Percentiles rank a stretch among this genome's conserved stretches.
phyloP scores from a whole-genome alignment of 345 rosid genomes.

The Eutrema yunnanense region DNA sequence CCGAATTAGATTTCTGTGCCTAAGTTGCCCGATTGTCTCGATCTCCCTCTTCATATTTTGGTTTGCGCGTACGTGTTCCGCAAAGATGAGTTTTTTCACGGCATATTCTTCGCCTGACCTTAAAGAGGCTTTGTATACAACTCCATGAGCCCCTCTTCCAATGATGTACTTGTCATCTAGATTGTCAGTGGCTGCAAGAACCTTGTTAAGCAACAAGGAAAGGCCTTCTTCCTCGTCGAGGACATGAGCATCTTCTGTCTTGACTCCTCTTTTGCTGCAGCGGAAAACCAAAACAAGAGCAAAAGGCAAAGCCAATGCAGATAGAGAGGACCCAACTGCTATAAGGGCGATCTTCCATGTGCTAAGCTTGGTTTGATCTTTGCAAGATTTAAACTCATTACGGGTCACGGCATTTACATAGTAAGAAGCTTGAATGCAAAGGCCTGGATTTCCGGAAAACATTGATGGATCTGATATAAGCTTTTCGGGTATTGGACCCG shows the following conservation, averaged over 20 bases:
- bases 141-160: constrained; percentile 77
- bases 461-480: constrained; percentile 36
- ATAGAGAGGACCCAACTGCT: constrained; percentile 36
- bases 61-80: constrained; percentile 35
- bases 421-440: constrained; percentile 46
- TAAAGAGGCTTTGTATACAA: constrained; percentile 59
- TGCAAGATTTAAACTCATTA: constrained; percentile 40
- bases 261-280: constrained; percentile 24
- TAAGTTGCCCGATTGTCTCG: constrained; percentile 50
- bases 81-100: constrained; percentile 50
- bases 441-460: constrained; percentile 48
- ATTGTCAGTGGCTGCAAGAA: constrained; percentile 49
- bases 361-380: constrained; percentile 31
- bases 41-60: constrained; percentile 61
- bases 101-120: constrained; percentile 46
- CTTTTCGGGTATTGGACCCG: constrained; percentile 54
- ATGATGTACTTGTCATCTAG: constrained; percentile 27
- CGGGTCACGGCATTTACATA: constrained; percentile 27
- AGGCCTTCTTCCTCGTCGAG: constrained; percentile 38
- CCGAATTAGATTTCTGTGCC: constrained; percentile 67
- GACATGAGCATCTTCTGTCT: constrained; percentile 33
- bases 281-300: constrained; percentile 23
- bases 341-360: constrained; percentile 34
- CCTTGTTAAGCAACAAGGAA: constrained; percentile 46
- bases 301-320: constrained; percentile 18